These are phyloP conservation scores for Coleophoma eucalyptorum DNA, from an alignment of 2,329 filamentous ascomycete species.

Conservation along the genomic window DNA sequence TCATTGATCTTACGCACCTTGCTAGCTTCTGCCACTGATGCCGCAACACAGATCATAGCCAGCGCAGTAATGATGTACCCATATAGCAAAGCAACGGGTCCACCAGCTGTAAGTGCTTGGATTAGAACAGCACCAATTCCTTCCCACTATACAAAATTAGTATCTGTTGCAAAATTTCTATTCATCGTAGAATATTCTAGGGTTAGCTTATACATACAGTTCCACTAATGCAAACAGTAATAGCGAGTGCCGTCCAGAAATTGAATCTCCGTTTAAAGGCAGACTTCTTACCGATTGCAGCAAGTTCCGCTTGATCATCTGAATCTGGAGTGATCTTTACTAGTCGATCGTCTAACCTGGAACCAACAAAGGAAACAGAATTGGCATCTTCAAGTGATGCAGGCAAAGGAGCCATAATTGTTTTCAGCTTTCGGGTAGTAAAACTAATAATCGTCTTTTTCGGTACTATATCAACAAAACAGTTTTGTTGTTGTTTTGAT, in stretches of 20 bases:
- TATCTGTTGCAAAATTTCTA: not conserved
- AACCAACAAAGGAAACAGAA: no score
- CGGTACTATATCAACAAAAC: no score
- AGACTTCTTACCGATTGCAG: not conserved
- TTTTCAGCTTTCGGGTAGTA: no score
- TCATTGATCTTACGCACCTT: not conserved
- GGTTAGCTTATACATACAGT: not conserved
- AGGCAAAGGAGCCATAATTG: no score
- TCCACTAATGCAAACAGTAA: not conserved
- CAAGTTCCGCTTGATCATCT: not conserved
- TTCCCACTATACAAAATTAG: not conserved
- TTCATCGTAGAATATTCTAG: not conserved
- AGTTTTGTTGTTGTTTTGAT: no score
- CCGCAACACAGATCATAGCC: not conserved
- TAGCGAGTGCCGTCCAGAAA: not conserved
- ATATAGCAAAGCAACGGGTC: not conserved
- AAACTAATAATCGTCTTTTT: no score
- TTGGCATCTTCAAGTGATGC: no score
- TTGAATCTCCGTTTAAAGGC: constrained; percentile 1
- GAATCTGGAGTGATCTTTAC: not conserved
- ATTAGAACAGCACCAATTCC: not conserved
- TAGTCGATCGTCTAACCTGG: no score
- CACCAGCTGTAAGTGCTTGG: not conserved
- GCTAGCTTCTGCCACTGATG: not conserved
- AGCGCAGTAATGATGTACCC: not conserved